Evolutionary conservation across 176 grass and related monocot genomes (phyloP).

Genomic region (Carex littledalei): DNA sequence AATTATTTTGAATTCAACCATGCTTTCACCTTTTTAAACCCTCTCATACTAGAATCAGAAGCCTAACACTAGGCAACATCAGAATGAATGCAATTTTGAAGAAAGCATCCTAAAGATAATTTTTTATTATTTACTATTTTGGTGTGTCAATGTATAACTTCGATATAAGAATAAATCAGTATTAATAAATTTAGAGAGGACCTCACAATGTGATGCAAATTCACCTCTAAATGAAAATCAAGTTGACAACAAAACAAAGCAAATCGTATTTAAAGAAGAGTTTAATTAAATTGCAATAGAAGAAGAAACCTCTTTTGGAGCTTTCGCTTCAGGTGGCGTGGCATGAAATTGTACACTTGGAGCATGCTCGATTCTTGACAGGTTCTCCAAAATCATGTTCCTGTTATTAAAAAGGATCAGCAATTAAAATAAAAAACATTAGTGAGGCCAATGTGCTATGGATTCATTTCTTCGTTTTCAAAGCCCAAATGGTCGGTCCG

Average conservation of each 20-base stretch:
- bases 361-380: conserved; percentile 70
- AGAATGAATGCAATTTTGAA: neutral
- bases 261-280: neutral
- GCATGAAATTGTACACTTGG: conserved; percentile 79
- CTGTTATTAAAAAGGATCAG: conserved; percentile 26
- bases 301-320: conserved; percentile 52
- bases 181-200: neutral
- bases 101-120: neutral
- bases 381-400: conserved; percentile 60
- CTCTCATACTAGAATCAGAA: neutral
- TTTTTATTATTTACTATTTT: too few relatives aligned
- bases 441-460: too few relatives aligned
- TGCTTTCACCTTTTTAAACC: neutral
- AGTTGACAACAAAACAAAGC: neutral
- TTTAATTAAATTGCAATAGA: neutral
- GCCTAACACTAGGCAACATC: neutral
- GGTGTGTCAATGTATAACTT: neutral
- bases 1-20: neutral
- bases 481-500: too few relatives aligned
- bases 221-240: conserved; percentile 16
- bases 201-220: neutral
- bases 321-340: conserved; percentile 58
- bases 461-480: too few relatives aligned
- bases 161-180: neutral
- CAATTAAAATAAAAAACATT: conserved; percentile 17